Evolutionary conservation across 805 yeast genomes (phyloP).

Genomic region (Cyberlindnera sargentensis): DNA sequence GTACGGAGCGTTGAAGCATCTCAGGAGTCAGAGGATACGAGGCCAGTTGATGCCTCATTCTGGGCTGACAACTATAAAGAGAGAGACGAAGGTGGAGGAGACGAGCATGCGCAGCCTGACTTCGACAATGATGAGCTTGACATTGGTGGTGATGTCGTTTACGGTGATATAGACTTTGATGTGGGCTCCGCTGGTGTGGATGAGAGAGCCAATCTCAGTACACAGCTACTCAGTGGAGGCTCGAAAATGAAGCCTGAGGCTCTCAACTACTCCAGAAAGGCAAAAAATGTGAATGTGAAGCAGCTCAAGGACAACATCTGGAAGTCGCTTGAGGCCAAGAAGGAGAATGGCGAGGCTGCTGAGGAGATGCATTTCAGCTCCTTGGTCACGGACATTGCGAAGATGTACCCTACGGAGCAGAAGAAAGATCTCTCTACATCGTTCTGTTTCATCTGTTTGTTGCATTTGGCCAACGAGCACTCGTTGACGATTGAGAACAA

Average conservation of each 20-base stretch:
- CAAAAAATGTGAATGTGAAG: slow-evolving; percentile 75
- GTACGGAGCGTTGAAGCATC: not conserved
- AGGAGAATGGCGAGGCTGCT: slow-evolving; percentile 3
- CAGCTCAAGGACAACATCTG: slow-evolving; percentile 70
- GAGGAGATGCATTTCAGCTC: slow-evolving; percentile 30
- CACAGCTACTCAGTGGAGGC: slow-evolving; percentile 24
- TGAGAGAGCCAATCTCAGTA: slow-evolving; percentile 17
- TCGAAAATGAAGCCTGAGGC: slow-evolving; percentile 32
- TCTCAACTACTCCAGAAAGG: slow-evolving; percentile 58
- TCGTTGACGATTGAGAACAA: slow-evolving; percentile 44
- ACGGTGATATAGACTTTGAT: slow-evolving; percentile 14
- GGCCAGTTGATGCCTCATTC: slow-evolving; percentile 55
- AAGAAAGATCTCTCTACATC: slow-evolving; percentile 72
- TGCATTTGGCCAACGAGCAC: slow-evolving; percentile 84
- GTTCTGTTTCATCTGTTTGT: slow-evolving; percentile 73
- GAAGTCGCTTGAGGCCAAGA: slow-evolving; percentile 37
- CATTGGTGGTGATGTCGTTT: slow-evolving; percentile 23
- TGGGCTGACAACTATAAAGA: slow-evolving; percentile 63
- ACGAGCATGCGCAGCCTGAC: slow-evolving; percentile 14
- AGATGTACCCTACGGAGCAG: slow-evolving; percentile 48
- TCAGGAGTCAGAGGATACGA: slow-evolving; percentile 17
- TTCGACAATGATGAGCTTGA: slow-evolving; percentile 11
- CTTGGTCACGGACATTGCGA: slow-evolving; percentile 42
- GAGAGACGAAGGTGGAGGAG: slow-evolving; percentile 30
- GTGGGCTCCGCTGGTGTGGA: slow-evolving; percentile 1